These are phyloP conservation scores for Erigeron philadelphicus DNA, from an alignment of 140 eudicot species.

Conservation along the genomic window DNA sequence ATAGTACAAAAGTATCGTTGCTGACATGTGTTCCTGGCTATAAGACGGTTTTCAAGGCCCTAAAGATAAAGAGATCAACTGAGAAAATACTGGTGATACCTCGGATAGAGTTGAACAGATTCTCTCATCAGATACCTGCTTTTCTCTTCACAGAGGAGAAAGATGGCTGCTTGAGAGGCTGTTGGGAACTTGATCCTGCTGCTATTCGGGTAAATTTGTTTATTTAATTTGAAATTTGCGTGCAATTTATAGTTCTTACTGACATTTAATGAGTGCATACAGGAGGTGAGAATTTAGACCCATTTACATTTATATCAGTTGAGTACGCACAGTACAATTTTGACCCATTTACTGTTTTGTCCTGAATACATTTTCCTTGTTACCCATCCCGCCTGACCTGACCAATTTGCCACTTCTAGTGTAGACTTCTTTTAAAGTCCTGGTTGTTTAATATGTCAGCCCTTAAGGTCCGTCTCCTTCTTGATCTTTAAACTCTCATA, in stretches of 20 bases:
- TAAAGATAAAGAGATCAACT: conserved; percentile 25
- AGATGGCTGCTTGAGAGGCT: conserved; percentile 42
- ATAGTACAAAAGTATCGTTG: conserved; percentile 27
- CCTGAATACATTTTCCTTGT: neutral
- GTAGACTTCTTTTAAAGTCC: neutral
- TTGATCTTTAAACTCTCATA: neutral
- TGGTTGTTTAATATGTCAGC: neutral
- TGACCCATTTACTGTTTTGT: neutral
- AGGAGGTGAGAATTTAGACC: neutral
- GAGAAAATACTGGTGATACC: conserved; percentile 28
- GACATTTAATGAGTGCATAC: neutral
- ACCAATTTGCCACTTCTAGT: neutral
- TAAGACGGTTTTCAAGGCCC: conserved; percentile 40
- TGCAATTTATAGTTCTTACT: neutral
- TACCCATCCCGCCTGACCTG: neutral
- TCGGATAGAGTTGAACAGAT: conserved; percentile 33
- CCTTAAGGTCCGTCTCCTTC: neutral
- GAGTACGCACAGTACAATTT: no score
- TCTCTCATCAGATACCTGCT: conserved; percentile 54
- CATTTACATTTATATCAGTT: neutral
- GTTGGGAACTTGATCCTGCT: conserved; percentile 57
- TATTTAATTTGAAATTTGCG: neutral
- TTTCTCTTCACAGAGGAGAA: conserved; percentile 38
- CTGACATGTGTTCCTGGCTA: conserved; percentile 34
- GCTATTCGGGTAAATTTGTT: conserved; percentile 32